Conservation (phyloP, 148 eudicot genomes). For the Hydrangea macrophylla region DNA sequence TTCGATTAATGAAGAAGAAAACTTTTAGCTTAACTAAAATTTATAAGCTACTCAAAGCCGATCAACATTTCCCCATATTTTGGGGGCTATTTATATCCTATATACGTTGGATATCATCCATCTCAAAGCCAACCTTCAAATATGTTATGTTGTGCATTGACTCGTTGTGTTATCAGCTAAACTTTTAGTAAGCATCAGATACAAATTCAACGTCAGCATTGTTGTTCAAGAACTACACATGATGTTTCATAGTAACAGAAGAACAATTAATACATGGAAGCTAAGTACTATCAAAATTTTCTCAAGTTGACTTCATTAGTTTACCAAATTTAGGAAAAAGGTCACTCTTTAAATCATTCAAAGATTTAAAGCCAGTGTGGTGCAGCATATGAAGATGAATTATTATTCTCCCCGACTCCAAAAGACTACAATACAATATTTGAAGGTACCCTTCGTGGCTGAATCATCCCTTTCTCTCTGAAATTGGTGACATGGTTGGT, state of each 20-base stretch:
- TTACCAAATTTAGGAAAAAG: slow-evolving; percentile 90
- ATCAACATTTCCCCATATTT: not conserved
- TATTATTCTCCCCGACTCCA: too few species aligned
- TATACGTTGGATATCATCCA: not conserved
- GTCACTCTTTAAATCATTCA: slow-evolving; percentile 99
- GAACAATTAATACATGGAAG: not conserved
- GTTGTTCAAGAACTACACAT: not conserved
- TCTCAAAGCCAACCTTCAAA: not conserved
- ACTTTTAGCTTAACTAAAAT: not conserved
- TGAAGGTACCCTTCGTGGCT: too few species aligned
- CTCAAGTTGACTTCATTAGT: not conserved
- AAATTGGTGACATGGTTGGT: too few species aligned
- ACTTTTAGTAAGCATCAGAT: not conserved
- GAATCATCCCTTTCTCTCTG: too few species aligned
- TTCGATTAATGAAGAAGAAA: slow-evolving; percentile 17
- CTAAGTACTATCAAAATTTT: not conserved
- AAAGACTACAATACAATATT: too few species aligned
- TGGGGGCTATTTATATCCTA: not conserved
- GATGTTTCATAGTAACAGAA: not conserved
- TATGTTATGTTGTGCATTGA: not conserved
- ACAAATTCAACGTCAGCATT: not conserved
- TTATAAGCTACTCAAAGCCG: not conserved
- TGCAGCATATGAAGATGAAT: too few species aligned
- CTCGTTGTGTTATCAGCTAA: not conserved
- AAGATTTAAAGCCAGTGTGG: too few species aligned